These are phyloP conservation scores for Sporothrix phasma DNA, from an alignment of 2,329 filamentous ascomycete genomes.

Conservation along the genomic window DNA sequence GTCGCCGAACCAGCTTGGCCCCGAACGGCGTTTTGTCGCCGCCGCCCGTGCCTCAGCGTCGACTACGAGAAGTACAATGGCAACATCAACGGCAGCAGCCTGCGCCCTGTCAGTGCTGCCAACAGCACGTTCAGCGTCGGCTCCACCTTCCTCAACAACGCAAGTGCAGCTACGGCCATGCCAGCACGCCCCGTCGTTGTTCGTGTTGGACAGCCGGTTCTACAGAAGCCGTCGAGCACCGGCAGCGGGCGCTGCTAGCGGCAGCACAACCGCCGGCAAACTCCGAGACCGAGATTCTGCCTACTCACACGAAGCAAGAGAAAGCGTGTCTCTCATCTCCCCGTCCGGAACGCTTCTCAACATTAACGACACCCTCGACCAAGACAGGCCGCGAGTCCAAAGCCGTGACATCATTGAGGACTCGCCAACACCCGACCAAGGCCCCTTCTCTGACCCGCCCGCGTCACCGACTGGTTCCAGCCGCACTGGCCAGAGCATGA, in stretches of 20 bases:
- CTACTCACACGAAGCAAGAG: background rate
- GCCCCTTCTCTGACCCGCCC: constrained; percentile 50
- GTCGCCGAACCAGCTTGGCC: constrained; percentile 42
- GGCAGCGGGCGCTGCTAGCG: background rate
- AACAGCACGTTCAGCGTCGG: constrained; percentile 56
- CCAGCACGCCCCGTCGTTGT: constrained; percentile 50
- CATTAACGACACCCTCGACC: background rate
- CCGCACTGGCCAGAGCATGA: constrained; percentile 38
- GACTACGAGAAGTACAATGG: constrained; percentile 50
- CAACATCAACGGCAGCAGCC: constrained; percentile 13
- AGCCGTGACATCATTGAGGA: constrained; percentile 42
- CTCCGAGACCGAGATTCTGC: background rate
- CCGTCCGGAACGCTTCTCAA: constrained; percentile 17
- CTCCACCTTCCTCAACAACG: constrained; percentile 57
- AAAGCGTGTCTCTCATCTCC: background rate
- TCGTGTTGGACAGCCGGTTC: constrained; percentile 43
- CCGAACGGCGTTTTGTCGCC: constrained; percentile 43
- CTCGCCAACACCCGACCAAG: constrained; percentile 40
- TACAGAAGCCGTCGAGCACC: constrained; percentile 32
- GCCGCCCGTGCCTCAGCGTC: constrained; percentile 66
- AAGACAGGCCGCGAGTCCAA: constrained; percentile 30
- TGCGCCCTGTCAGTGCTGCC: constrained; percentile 41
- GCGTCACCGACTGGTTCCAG: constrained; percentile 21
- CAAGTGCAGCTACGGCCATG: constrained; percentile 46
- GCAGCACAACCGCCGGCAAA: background rate